Evolutionary conservation across 139 green algal genomes (phyloP).

Genomic region (Eudorina sp.): DNA sequence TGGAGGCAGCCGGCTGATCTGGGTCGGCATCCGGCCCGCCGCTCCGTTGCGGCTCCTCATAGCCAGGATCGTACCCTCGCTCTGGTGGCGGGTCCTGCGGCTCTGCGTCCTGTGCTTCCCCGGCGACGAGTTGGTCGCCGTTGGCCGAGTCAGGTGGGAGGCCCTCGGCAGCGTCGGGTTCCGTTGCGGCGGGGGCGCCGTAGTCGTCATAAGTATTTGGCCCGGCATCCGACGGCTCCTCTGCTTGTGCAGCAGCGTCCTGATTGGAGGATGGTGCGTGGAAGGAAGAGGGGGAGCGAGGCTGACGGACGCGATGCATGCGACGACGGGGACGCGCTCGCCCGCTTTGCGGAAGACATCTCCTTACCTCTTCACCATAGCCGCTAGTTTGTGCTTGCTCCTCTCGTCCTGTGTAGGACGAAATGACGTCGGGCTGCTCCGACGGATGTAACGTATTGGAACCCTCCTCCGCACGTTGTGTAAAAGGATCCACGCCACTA

Average conservation of each 20-base stretch:
- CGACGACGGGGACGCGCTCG: background rate
- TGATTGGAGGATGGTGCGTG: background rate
- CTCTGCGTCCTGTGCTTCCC: background rate
- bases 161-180: background rate
- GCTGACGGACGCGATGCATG: background rate
- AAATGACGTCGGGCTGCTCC: conserved; percentile 41
- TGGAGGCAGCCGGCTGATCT: conserved; percentile 27
- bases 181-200: background rate
- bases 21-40: background rate
- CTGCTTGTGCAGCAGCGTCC: background rate
- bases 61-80: background rate
- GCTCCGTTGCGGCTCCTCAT: background rate
- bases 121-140: background rate
- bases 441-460: conserved; percentile 21
- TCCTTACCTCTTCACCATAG: background rate
- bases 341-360: background rate
- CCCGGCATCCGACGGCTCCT: too few relatives aligned
- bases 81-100: background rate
- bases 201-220: background rate
- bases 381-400: background rate
- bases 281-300: background rate
- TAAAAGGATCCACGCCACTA: background rate
- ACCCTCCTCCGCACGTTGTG: conserved; percentile 37
- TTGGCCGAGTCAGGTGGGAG: background rate
- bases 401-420: conserved; percentile 38